Conservation (phyloP, 352 stramenopile genomes). For the Phytopythium aichiense region DNA sequence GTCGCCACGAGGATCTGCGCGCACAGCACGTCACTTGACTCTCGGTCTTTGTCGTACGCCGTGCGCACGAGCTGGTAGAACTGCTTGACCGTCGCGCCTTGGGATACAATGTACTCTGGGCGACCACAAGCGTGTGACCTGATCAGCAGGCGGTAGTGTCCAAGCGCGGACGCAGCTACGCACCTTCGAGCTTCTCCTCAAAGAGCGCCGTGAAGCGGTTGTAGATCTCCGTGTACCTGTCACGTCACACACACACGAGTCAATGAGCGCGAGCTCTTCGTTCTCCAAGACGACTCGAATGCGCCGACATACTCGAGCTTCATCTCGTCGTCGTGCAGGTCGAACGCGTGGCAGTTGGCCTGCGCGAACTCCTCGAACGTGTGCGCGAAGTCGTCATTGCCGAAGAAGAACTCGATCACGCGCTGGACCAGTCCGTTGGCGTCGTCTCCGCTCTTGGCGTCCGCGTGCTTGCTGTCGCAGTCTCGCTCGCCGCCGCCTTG, state of each 20-base stretch:
- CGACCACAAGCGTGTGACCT: not conserved
- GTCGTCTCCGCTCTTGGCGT: slow-evolving; percentile 20
- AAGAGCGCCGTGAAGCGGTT: slow-evolving; percentile 72
- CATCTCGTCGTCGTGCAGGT: slow-evolving; percentile 74
- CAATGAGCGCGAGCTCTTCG: not conserved
- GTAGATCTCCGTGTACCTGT: slow-evolving; percentile 79
- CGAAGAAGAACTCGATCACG: slow-evolving; percentile 77
- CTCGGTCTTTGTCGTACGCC: slow-evolving; percentile 50
- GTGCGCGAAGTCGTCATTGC: slow-evolving; percentile 70
- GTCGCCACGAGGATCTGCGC: slow-evolving; percentile 76
- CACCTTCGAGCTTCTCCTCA: slow-evolving; percentile 75
- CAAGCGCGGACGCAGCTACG: not conserved
- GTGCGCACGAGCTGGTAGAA: slow-evolving; percentile 61
- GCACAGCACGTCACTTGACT: slow-evolving; percentile 64
- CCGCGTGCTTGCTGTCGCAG: slow-evolving; percentile 20
- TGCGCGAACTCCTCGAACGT: slow-evolving; percentile 73
- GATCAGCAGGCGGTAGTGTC: not conserved
- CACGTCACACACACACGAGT: not conserved
- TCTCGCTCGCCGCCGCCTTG: slow-evolving; percentile 3
- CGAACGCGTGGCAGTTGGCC: slow-evolving; percentile 53
- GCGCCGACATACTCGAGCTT: slow-evolving; percentile 54
- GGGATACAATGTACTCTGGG: slow-evolving; percentile 53
- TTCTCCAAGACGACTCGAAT: not conserved
- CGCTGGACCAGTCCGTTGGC: slow-evolving; percentile 44
- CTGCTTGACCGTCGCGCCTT: slow-evolving; percentile 52